Conservation (phyloP, 2,329 filamentous ascomycete species). For the Nemania diffusa region DNA sequence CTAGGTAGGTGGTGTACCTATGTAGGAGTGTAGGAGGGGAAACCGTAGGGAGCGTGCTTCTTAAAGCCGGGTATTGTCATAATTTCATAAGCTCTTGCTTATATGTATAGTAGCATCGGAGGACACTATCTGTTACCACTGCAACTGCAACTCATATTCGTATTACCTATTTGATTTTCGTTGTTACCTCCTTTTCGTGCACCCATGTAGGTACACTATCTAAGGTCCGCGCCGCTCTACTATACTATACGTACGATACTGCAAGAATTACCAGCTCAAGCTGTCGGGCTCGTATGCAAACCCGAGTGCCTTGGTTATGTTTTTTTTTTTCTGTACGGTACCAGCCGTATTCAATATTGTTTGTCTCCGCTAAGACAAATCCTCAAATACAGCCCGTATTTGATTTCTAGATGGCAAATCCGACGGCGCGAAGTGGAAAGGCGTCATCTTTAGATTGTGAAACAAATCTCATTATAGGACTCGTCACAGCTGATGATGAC, state of each 20-base stretch:
- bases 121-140: constrained; percentile 7
- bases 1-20: too few relatives aligned
- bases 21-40: background rate
- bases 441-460: constrained; percentile 1
- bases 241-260: background rate
- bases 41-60: background rate
- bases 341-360: background rate
- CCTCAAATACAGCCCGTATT: constrained; percentile 12
- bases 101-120: constrained; percentile 11
- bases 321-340: background rate
- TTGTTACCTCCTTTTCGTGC: background rate
- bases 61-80: background rate
- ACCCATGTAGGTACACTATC: background rate
- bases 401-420: constrained; percentile 29
- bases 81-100: background rate
- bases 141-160: constrained; percentile 11
- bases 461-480: background rate
- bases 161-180: constrained; percentile 11
- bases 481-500: constrained; percentile 19
- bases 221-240: background rate
- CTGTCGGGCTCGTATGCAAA: background rate
- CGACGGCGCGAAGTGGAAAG: constrained; percentile 11
- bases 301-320: background rate
- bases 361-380: constrained; percentile 7
- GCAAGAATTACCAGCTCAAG: constrained; percentile 4